Conservation (phyloP, 1,139 yeast genomes). For the Protomyces inundatus region DNA sequence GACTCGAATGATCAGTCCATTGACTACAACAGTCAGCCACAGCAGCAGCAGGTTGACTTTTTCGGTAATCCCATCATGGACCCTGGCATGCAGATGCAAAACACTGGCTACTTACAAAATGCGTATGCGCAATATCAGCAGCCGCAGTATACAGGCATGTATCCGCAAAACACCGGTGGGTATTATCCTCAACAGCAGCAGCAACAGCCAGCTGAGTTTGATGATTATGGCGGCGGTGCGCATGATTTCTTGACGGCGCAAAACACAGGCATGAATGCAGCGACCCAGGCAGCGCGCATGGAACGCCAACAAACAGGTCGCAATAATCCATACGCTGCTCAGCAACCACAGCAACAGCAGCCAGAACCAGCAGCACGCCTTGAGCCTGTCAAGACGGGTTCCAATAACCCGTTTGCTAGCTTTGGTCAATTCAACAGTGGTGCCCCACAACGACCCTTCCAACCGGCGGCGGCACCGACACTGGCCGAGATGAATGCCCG, state of each 20-base stretch:
- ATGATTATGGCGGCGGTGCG: constrained; percentile 33
- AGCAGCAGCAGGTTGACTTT: constrained; percentile 48
- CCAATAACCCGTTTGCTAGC: constrained; percentile 85
- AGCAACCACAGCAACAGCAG: constrained; percentile 38
- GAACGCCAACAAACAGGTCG: constrained; percentile 73
- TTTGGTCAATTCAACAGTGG: constrained; percentile 23
- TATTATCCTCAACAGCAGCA: constrained; percentile 39
- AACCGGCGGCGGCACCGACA: constrained; percentile 17
- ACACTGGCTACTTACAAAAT: constrained; percentile 49
- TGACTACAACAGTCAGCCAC: constrained; percentile 34
- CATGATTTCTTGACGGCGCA: constrained; percentile 35
- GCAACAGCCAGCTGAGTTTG: constrained; percentile 37
- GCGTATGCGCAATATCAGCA: constrained; percentile 38
- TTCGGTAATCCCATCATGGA: constrained; percentile 70
- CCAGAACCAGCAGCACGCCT: constrained; percentile 37
- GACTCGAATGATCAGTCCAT: constrained; percentile 40
- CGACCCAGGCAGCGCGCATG: constrained; percentile 37
- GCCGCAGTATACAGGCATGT: constrained; percentile 36
- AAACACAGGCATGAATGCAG: constrained; percentile 35
- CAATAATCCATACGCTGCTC: constrained; percentile 81
- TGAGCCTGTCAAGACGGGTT: constrained; percentile 68
- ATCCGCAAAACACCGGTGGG: constrained; percentile 37
- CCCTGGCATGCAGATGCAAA: constrained; percentile 30
- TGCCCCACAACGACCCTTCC: constrained; percentile 13
- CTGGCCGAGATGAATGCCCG: constrained; percentile 1